Percentiles rank a stretch among this genome's conserved stretches.
Evolutionary conservation across 2,329 filamentous ascomycete genomes (phyloP).

Genomic region (Xylariaceae sp.): DNA sequence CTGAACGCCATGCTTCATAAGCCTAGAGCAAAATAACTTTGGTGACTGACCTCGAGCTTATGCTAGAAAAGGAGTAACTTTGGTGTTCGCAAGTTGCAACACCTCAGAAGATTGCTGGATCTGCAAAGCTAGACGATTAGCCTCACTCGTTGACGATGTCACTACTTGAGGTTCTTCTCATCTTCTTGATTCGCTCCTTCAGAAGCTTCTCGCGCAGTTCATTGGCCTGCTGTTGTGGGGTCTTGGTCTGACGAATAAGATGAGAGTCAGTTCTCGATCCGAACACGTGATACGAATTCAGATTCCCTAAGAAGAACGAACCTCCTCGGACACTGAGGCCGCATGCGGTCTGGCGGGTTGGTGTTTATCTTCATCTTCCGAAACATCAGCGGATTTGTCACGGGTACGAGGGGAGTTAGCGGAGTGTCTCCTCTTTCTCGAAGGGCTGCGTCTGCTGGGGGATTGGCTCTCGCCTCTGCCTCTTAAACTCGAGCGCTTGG

Average conservation of each 20-base stretch:
- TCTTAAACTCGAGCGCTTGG: conserved; percentile 27
- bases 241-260: conserved; percentile 39
- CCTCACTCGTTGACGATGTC: conserved; percentile 44
- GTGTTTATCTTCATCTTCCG: conserved; percentile 49
- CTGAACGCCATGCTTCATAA: conserved; percentile 13
- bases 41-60: conserved; percentile 31
- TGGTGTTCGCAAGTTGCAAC: conserved; percentile 9
- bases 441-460: conserved; percentile 32
- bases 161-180: conserved; percentile 53
- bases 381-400: conserved; percentile 61
- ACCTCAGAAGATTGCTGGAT: conserved; percentile 25
- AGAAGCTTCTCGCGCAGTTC: conserved; percentile 53
- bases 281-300: conserved; percentile 26
- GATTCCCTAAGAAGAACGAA: conserved; percentile 42
- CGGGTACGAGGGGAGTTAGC: conserved; percentile 54
- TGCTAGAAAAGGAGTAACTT: conserved; percentile 11
- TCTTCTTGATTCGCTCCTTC: conserved; percentile 58
- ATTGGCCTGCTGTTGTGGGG: conserved; percentile 46
- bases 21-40: conserved; percentile 16
- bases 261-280: conserved; percentile 40
- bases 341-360: conserved; percentile 39
- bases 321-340: conserved; percentile 44
- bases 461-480: conserved; percentile 29
- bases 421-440: conserved; percentile 54
- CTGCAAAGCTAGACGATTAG: conserved; percentile 49